Evolutionary conservation across 345 rosid species (phyloP).

Genomic region (Streptanthus diversifolius): DNA sequence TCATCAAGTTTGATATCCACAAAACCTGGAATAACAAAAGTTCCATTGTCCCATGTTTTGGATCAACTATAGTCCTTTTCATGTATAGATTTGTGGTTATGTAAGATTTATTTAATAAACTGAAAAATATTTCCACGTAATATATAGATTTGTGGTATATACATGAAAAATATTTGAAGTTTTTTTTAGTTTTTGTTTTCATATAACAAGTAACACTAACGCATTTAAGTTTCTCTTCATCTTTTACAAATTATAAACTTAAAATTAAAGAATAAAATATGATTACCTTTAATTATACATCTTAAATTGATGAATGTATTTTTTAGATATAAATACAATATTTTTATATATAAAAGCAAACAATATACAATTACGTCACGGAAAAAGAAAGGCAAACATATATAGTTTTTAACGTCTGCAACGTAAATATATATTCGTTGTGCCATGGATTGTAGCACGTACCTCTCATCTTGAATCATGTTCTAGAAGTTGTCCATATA

Average conservation of each 20-base stretch:
- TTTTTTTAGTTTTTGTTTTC: background rate
- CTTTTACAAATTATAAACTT: background rate
- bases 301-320: background rate
- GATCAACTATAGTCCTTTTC: background rate
- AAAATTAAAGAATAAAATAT: background rate
- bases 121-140: background rate
- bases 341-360: background rate
- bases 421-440: background rate
- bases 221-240: background rate
- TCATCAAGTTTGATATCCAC: conserved; percentile 6
- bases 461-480: conserved; percentile 1
- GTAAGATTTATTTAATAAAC: background rate
- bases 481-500: conserved; percentile 21
- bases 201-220: background rate
- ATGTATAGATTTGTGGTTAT: background rate
- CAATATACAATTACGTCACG: too few species aligned
- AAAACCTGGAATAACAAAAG: conserved; percentile 6
- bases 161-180: too few species aligned
- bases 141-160: background rate
- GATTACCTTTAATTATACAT: background rate
- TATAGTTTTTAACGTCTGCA: background rate
- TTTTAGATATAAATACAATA: background rate
- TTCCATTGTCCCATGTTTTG: background rate
- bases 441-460: conserved; percentile 1
- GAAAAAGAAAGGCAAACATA: too few species aligned